Evolutionary conservation across 1,139 yeast genomes (phyloP), one percentile per base, ranked within the genome.

Genomic region (Blastobotrys raffinosifermentans): DNA sequence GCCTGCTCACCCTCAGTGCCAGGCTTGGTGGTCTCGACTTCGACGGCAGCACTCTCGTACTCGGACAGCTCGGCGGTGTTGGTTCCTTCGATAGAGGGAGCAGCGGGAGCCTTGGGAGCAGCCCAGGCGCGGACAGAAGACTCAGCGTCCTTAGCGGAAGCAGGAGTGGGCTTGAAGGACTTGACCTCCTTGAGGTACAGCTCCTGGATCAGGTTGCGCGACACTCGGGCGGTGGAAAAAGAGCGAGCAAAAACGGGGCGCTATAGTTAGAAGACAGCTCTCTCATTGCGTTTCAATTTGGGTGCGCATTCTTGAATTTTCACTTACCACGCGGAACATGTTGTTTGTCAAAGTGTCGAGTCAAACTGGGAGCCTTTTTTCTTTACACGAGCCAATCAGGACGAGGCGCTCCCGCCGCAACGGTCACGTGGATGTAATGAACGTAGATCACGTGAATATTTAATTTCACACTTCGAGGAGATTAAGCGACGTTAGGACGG

Each of bases 141-240:
- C 59, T 79, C 86, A 44, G 89, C 79, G 54, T 84, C 94, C 53
- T 75, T 68, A 46, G 83, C 76, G 39, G 85, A 67, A 47, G 80
- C 60, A 47, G 89, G 79, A 47, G 80, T 74, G 60, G 95, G 89
- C 73, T 87, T 85, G 77, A 82, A 86, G 45, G 78, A 77, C 71
- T 80, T 84, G 67, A 91, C 72, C 66, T 86, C 94, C 66, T 75
- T 80, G 59, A 89, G 69, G 71, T 89, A 91, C 53, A 89, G 75
- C 51, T 89, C 96, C 63, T 86, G 77, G 58, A 89, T 68, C 61
- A 83, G 73, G 70, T 86, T 79, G 44, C 43, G 41, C 20, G 33
- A 31, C 19, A 20, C 35, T 16, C 35, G 37, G 32, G 39, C 44
- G 34, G 43, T 23, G 32, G 35, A 26, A 35, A 32, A 38, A 33